phyloP scores from a whole-genome alignment of 1,139 yeast species.

The Meyerozyma elateridarum region DNA sequence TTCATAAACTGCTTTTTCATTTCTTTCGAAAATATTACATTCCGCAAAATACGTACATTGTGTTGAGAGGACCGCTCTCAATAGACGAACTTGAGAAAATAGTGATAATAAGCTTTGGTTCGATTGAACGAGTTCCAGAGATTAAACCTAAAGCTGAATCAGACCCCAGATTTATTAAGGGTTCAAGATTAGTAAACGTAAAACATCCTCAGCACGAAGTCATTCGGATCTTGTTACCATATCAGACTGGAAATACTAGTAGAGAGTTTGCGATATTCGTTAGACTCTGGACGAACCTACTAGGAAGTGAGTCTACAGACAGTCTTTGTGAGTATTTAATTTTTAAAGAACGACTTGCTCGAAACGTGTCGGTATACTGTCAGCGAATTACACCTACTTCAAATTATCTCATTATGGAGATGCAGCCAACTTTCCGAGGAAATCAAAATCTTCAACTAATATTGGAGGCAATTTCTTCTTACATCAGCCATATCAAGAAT shows the following conservation, averaged over 20 bases:
- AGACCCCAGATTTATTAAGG: no score
- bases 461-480: slow-evolving; percentile 22
- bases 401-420: slow-evolving; percentile 38
- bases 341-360: slow-evolving; percentile 21
- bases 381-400: slow-evolving; percentile 32
- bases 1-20: slow-evolving; percentile 18
- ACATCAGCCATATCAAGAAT: slow-evolving; percentile 14
- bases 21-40: slow-evolving; percentile 29
- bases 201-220: slow-evolving; percentile 7
- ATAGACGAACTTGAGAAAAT: slow-evolving; percentile 50
- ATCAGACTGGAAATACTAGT: slow-evolving; percentile 9
- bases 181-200: slow-evolving; percentile 8
- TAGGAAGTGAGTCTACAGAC: slow-evolving; percentile 56
- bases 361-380: slow-evolving; percentile 32
- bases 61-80: slow-evolving; percentile 61
- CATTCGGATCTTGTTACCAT: slow-evolving; percentile 39
- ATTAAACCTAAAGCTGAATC: slow-evolving; percentile 1
- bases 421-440: slow-evolving; percentile 40
- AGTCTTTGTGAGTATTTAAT: slow-evolving; percentile 37
- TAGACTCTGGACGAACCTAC: slow-evolving; percentile 48
- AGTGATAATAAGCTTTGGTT: slow-evolving; percentile 38
- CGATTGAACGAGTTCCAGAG: slow-evolving; percentile 12
- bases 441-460: slow-evolving; percentile 23
- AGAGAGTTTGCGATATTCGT: slow-evolving; percentile 21
- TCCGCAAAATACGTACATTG: slow-evolving; percentile 47